Conservation (phyloP, 352 stramenopile species). For the Pythium diclinum region DNA sequence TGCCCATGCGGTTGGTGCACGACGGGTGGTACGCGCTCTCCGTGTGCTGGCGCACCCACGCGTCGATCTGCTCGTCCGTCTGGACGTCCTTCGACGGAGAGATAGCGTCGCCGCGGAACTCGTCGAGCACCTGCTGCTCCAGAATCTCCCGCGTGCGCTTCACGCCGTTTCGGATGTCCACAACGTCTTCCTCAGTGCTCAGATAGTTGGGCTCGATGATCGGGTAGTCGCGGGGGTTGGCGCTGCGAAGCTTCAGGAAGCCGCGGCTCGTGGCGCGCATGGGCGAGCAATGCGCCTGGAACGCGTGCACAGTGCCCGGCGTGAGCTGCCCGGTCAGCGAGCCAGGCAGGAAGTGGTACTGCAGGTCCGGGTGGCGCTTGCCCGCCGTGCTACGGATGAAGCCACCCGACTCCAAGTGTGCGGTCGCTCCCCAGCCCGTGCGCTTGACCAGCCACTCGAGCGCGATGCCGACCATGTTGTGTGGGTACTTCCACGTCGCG, state of each 20-base stretch:
- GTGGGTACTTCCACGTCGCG: constrained; percentile 86
- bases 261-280: constrained; percentile 86
- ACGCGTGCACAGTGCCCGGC: constrained; percentile 60
- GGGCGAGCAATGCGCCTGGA: constrained; percentile 86
- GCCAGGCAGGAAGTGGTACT: constrained; percentile 90
- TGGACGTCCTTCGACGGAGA: constrained; percentile 63
- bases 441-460: constrained; percentile 80
- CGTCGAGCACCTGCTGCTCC: constrained; percentile 82
- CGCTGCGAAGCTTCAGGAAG: constrained; percentile 74
- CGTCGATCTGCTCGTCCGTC: constrained; percentile 74
- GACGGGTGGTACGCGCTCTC: constrained; percentile 89
- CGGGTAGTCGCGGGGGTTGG: constrained; percentile 69
- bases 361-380: constrained; percentile 82
- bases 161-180: constrained; percentile 77
- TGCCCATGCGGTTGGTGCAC: constrained; percentile 89
- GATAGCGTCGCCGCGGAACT: constrained; percentile 77
- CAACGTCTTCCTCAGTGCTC: constrained; percentile 68
- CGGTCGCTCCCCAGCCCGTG: constrained; percentile 70
- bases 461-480: constrained; percentile 84
- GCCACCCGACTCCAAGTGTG: constrained; percentile 81
- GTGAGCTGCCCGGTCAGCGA: constrained; percentile 72
- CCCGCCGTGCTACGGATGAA: constrained; percentile 82
- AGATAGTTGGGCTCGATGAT: constrained; percentile 90
- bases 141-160: constrained; percentile 85
- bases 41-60: constrained; percentile 79